phyloP scores from a whole-genome alignment of 83 land plant species.

The Thuja plicata region DNA sequence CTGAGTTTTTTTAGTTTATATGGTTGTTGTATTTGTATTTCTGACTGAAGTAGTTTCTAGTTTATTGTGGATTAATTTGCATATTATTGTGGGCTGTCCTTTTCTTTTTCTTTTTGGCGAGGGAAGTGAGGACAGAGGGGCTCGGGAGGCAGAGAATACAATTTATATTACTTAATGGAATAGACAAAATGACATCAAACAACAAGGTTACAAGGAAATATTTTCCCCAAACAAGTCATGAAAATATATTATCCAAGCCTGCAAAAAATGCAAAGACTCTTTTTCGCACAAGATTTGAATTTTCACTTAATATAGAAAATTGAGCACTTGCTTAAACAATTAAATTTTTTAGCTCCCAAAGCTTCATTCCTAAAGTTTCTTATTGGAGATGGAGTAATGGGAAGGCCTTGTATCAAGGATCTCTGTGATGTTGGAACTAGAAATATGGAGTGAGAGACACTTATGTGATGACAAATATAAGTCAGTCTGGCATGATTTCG shows the following conservation, averaged over 20 bases:
- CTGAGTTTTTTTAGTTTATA: conserved; percentile 1
- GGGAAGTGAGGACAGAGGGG: no score
- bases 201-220: background rate
- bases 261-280: background rate
- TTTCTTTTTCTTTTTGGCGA: background rate
- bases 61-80: background rate
- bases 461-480: background rate
- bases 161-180: background rate
- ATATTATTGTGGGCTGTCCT: background rate
- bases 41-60: background rate
- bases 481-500: background rate
- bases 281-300: background rate
- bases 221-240: background rate
- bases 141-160: background rate
- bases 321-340: background rate
- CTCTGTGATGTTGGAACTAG: background rate
- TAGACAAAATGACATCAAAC: background rate
- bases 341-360: background rate
- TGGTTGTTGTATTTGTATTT: background rate
- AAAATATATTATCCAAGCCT: background rate
- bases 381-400: background rate
- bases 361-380: background rate
- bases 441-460: background rate
- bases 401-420: background rate
- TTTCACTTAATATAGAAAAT: background rate